Percentiles rank a stretch among this genome's conserved stretches.
These are phyloP conservation scores for Voacanga thouarsii DNA, from an alignment of 257 asterid genomes.

Conservation along the genomic window DNA sequence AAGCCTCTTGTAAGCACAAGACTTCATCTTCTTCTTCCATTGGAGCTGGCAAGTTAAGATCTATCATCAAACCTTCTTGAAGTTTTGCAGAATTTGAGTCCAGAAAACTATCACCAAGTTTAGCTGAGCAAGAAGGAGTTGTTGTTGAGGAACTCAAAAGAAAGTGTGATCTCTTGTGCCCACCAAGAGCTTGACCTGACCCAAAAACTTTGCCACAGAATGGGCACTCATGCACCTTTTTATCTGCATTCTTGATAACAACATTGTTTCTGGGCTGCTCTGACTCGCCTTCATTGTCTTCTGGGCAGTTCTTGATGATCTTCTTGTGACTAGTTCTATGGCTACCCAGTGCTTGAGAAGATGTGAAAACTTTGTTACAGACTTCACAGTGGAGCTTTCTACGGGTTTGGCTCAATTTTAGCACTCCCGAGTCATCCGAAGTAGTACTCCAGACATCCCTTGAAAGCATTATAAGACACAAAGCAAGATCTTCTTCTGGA, in stretches of 20 bases:
- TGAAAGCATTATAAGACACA: slow-evolving; percentile 64
- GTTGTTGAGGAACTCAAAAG: slow-evolving; percentile 19
- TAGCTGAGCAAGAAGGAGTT: not conserved
- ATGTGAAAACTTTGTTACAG: slow-evolving; percentile 33
- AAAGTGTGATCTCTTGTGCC: slow-evolving; percentile 60
- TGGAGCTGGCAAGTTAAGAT: slow-evolving; percentile 50
- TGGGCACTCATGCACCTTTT: slow-evolving; percentile 44
- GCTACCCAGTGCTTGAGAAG: slow-evolving; percentile 52
- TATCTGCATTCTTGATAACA: not conserved
- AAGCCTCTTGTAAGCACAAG: slow-evolving; percentile 11
- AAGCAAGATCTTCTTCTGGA: slow-evolving; percentile 52
- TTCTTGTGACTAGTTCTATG: slow-evolving; percentile 33
- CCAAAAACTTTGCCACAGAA: slow-evolving; percentile 46
- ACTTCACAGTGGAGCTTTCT: slow-evolving; percentile 31
- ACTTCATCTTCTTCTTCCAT: slow-evolving; percentile 29
- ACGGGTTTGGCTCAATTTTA: slow-evolving; percentile 7
- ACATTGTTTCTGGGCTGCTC: slow-evolving; percentile 2
- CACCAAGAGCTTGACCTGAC: slow-evolving; percentile 69
- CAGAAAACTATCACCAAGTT: slow-evolving; percentile 16
- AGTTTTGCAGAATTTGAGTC: slow-evolving; percentile 18
- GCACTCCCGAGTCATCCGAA: slow-evolving; percentile 7
- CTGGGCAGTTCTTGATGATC: slow-evolving; percentile 10
- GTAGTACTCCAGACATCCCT: slow-evolving; percentile 40
- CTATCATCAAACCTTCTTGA: slow-evolving; percentile 26
- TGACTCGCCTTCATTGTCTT: slow-evolving; percentile 11